Evolutionary conservation across 202 grass and related monocot genomes (phyloP), one percentile per base, ranked within the genome.

Genomic region (Miscanthus sacchariflorus): DNA sequence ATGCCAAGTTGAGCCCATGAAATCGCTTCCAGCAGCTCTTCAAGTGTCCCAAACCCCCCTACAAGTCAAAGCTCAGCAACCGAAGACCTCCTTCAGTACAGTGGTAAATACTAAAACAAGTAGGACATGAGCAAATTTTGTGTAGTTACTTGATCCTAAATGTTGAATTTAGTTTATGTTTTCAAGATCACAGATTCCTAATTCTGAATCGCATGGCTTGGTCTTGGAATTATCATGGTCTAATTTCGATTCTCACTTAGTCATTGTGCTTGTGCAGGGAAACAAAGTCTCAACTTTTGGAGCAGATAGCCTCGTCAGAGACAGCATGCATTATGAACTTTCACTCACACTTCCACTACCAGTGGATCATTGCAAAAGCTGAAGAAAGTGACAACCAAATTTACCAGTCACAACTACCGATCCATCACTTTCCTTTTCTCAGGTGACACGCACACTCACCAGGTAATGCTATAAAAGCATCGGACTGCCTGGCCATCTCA

Each of bases 381-480:
- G 77, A 66, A 64, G 77, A 80, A 80, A 80, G 39, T 42, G 56
- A 80, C 58, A 23, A 19, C 77, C 38, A 80, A 66, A 80, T 66
- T 80, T 80, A 66, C 77, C 76, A 79, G 19, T 63, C 76, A 78
- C 76, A 78, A 63, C 54, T 63, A 79, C 46, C 30, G 50, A 23
- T 78, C 58, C 75, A 59, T 56, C 10, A 39, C 49, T 56, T 77
- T 12, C 28, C 30, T 77, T 77, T 77, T 58, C 75, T 77, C 50
- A 78, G 75, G 50, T 78, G 75, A 78, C 50, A 78, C 18, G 25
- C 43, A 38, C 50, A 88, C 87, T 91, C 82, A 94, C 90, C 90
- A 76, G 92, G 92, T n/a, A 94, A 84, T 38, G 92, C 92, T 66
- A 94, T 90, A 68, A 94, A 94, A 85, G 92, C 92, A 67, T 94